phyloP scores from a whole-genome alignment of 441 rosid species.

The Pelargonium cotyledonis region DNA sequence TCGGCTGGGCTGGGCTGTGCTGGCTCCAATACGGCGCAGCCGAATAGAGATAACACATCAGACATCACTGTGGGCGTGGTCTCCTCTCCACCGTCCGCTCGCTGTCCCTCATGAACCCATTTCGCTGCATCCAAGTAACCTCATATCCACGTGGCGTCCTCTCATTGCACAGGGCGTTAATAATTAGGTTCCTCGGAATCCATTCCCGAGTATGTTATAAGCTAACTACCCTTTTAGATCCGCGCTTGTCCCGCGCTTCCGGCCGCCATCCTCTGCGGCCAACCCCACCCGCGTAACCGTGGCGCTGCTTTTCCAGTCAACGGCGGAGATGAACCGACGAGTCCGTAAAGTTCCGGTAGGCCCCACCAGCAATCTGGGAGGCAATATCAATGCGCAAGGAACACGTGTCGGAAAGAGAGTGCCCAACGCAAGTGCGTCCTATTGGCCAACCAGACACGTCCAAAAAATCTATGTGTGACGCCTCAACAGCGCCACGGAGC shows the following conservation, averaged over 20 bases:
- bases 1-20: too few species aligned
- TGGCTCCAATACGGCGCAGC: not conserved
- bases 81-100: not conserved
- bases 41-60: too few species aligned
- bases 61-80: too few species aligned
- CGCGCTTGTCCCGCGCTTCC: not conserved
- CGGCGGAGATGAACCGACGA: not conserved
- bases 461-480: not conserved
- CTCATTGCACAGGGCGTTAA: not conserved
- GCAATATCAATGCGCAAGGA: not conserved
- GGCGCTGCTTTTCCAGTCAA: not conserved
- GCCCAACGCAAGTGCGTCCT: not conserved
- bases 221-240: not conserved
- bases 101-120: not conserved
- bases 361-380: not conserved
- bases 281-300: not conserved
- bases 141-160: not conserved
- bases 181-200: not conserved
- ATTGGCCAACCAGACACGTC: not conserved
- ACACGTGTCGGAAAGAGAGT: not conserved
- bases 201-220: not conserved
- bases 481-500: too few species aligned
- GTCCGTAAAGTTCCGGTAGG: not conserved
- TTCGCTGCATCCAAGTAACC: not conserved
- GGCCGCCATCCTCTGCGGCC: not conserved